Evolutionary conservation across 495 filamentous ascomycete species (phyloP), one percentile per base, ranked within the genome.

Genomic region (Cercophora newfieldiana): DNA sequence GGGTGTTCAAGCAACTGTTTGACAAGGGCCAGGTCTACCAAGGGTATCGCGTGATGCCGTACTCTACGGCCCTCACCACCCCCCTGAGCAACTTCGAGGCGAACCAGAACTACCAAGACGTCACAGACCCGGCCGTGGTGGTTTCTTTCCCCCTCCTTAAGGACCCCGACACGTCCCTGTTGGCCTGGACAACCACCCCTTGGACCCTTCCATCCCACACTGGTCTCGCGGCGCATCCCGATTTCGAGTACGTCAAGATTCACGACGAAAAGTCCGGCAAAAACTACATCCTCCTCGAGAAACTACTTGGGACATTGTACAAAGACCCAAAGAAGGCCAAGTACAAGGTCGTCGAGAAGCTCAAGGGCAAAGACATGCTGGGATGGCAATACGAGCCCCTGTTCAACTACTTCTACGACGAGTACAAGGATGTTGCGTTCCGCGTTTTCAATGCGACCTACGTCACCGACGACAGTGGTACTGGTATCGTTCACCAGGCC

Each of bases 291-390:
- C 84, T 98, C 12, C 82, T 97, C 12, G 94, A 98, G 74, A 89
- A 90, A 59, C 83, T 96, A 19, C 85, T 99, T 33, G 83, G 83
- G 47, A 97, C 90, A 7, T 79, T 98, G 7, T 98, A 98, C 79
- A 98, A 98, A 78, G 93, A 97, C 69, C 89, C 90, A 16, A 99
- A 98, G 83, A 98, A 97, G 82, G 94, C 94, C 50, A 97, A 97
- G 72, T 97, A 88, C 79, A 95, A 93, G 81, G 84, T 97, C 31
- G 70, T 97, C 12, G 85, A 91, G 48, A 92, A 89, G 67, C 77
- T 96, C 64, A 93, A 88, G 78, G 96, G 95, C 53, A 90, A 86
- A 63, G 88, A 92, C 10, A 95, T 98, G 90, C 78, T 90, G 31
- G 95, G 93, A 49, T 97, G 93, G 91, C 90, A 88, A 71, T 99